Conservation (phyloP, 805 yeast species). For the Candida loeiensis region DNA sequence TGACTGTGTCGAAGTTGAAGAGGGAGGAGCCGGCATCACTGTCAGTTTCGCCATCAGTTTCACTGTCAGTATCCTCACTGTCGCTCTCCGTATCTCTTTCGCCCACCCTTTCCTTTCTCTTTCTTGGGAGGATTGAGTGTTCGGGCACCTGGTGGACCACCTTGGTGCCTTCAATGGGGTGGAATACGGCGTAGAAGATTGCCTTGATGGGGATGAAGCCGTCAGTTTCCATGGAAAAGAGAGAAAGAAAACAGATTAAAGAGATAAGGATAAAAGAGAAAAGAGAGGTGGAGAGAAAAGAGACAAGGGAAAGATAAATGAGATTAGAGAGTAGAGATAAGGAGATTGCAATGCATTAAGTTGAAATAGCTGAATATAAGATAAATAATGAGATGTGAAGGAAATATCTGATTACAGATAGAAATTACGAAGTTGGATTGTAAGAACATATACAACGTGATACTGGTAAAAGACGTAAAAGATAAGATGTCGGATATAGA, state of each 20-base stretch:
- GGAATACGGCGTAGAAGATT: conserved; percentile 85
- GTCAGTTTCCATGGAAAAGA: conserved; percentile 30
- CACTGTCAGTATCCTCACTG: not conserved
- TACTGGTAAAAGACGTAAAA: too few species aligned
- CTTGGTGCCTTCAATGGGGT: conserved; percentile 93
- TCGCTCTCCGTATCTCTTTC: not conserved
- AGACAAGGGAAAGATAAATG: too few species aligned
- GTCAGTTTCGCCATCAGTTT: conserved; percentile 3
- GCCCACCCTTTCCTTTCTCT: conserved; percentile 10
- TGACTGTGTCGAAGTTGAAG: conserved; percentile 79
- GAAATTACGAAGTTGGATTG: too few species aligned
- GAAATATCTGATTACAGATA: too few species aligned
- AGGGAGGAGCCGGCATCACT: conserved; percentile 19
- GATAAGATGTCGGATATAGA: too few species aligned
- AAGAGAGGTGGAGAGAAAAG: too few species aligned
- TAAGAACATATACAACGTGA: too few species aligned
- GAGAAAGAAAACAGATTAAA: not conserved
- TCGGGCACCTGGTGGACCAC: conserved; percentile 88
- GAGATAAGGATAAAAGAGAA: too few species aligned
- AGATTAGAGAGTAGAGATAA: too few species aligned
- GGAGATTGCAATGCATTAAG: too few species aligned
- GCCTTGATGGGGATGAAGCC: conserved; percentile 91
- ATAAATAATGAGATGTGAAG: too few species aligned
- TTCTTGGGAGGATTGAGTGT: conserved; percentile 49
- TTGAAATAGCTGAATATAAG: too few species aligned